Evolutionary conservation across 495 filamentous ascomycete species (phyloP).

Genomic region (Penicillium subrubescens): DNA sequence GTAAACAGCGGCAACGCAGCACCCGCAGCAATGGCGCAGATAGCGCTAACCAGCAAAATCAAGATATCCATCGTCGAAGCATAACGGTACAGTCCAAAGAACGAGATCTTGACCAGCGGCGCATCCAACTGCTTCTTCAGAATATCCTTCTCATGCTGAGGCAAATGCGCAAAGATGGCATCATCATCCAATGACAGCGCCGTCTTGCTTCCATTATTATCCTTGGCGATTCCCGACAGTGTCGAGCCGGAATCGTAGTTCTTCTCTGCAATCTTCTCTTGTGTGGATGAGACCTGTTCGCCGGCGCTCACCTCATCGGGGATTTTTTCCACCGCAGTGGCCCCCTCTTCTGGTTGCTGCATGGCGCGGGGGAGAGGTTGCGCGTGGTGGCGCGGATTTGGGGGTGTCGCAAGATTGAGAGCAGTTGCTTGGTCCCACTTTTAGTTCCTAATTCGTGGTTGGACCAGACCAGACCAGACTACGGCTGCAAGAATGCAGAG

Average conservation of each 20-base stretch:
- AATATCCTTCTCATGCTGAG: slow-evolving; percentile 62
- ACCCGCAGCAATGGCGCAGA: slow-evolving; percentile 76
- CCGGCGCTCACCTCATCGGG: slow-evolving; percentile 13
- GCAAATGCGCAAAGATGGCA: slow-evolving; percentile 42
- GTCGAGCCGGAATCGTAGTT: slow-evolving; percentile 32
- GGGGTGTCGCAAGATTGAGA: slow-evolving; percentile 5
- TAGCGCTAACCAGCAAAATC: slow-evolving; percentile 64
- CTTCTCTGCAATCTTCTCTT: slow-evolving; percentile 18
- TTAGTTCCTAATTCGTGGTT: not conserved
- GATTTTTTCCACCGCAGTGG: slow-evolving; percentile 20
- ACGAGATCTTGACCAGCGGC: slow-evolving; percentile 63
- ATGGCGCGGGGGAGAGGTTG: slow-evolving; percentile 9
- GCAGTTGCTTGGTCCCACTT: slow-evolving; percentile 11
- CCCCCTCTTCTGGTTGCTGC: slow-evolving; percentile 30
- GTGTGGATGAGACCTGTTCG: not conserved
- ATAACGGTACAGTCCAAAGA: slow-evolving; percentile 75
- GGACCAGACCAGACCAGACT: not conserved
- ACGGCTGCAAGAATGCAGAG: not conserved
- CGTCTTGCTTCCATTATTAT: slow-evolving; percentile 24
- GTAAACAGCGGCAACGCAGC: slow-evolving; percentile 88
- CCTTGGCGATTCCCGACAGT: slow-evolving; percentile 25
- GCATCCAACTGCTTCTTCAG: slow-evolving; percentile 72
- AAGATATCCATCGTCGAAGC: slow-evolving; percentile 72
- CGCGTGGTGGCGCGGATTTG: not conserved
- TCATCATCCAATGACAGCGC: slow-evolving; percentile 30